A percentile compares a stretch with the other conserved stretches of the same genome.
Conservation (phyloP, 768 basidiomycete species). For the Lyophyllum semitale region DNA sequence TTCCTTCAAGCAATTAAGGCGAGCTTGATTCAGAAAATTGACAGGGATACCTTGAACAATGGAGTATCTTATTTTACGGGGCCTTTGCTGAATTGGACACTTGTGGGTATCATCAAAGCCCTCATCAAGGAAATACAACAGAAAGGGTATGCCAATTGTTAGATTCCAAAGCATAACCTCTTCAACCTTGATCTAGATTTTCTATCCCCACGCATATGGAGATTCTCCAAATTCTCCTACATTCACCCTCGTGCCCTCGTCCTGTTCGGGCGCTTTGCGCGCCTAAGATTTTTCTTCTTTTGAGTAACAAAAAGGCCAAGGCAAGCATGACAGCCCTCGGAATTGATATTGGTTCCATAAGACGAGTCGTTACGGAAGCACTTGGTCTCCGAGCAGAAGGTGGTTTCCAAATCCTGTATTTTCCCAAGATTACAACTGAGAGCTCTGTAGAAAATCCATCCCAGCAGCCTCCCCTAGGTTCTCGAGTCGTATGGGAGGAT, state of each 20-base stretch:
- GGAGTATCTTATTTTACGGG: conserved; percentile 79
- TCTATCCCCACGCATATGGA: conserved; percentile 54
- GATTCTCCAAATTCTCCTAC: conserved; percentile 65
- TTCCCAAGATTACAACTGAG: conserved; percentile 14
- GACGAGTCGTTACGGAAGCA: conserved; percentile 38
- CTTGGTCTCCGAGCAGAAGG: conserved; percentile 38
- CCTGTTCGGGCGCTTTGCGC: conserved; percentile 69
- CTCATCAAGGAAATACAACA: conserved; percentile 62
- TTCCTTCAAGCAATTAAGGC: conserved; percentile 63
- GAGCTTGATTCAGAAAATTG: conserved; percentile 54
- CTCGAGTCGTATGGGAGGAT: conserved; percentile 45
- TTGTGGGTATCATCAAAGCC: conserved; percentile 69
- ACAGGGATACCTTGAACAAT: conserved; percentile 67
- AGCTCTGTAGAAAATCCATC: conserved; percentile 9
- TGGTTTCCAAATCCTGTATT: conserved; percentile 22
- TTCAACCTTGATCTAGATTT: conserved; percentile 36
- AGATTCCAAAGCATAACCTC: neutral
- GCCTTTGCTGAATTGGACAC: conserved; percentile 76
- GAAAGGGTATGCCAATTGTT: conserved; percentile 42
- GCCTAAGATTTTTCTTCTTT: conserved; percentile 47
- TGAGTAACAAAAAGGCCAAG: conserved; percentile 40
- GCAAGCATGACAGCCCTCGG: conserved; percentile 6
- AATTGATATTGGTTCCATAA: conserved; percentile 37
- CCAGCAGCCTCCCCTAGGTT: conserved; percentile 6
- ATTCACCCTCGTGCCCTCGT: conserved; percentile 64